Evolutionary conservation across 139 green algal genomes (phyloP).

Genomic region (Volvox africanus): DNA sequence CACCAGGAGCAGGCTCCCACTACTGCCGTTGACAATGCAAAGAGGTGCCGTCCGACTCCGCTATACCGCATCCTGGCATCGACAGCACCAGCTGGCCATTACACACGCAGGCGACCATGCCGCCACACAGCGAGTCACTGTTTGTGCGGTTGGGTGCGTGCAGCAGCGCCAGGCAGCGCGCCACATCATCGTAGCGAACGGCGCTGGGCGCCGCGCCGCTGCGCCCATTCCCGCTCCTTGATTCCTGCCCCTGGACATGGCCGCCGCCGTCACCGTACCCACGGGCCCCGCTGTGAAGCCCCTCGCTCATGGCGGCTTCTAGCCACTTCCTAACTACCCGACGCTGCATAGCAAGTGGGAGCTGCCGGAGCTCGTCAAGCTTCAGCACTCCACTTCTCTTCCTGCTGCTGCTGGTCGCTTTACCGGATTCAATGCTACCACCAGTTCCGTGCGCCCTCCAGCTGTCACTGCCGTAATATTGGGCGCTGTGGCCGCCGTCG

Average conservation of each 20-base stretch:
- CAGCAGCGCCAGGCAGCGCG: constrained; percentile 19
- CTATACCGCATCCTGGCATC: neutral
- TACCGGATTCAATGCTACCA: no score
- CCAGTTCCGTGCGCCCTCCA: no score
- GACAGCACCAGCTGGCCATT: constrained; percentile 1
- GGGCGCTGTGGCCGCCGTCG: no score
- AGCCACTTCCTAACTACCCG: constrained; percentile 39
- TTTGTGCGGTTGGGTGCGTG: constrained; percentile 5
- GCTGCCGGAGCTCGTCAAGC: neutral
- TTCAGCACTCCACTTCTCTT: neutral
- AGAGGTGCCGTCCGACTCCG: no score
- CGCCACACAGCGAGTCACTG: constrained; percentile 29
- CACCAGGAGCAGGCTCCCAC: no score
- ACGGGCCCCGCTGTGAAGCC: neutral
- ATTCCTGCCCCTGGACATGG: neutral
- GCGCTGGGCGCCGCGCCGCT: no score
- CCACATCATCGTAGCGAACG: constrained; percentile 4
- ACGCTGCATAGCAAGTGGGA: constrained; percentile 44
- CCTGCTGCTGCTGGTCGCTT: no score
- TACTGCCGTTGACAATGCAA: no score
- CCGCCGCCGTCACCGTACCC: neutral
- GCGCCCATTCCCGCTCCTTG: no score
- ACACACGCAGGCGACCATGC: constrained; percentile 16
- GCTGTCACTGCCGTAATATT: no score
- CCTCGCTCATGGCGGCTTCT: neutral